Percentiles rank a stretch among this genome's conserved stretches.
Evolutionary conservation across 192 early-diverging fungal genomes (phyloP).

Genomic region (Backusella tuberculispora): DNA sequence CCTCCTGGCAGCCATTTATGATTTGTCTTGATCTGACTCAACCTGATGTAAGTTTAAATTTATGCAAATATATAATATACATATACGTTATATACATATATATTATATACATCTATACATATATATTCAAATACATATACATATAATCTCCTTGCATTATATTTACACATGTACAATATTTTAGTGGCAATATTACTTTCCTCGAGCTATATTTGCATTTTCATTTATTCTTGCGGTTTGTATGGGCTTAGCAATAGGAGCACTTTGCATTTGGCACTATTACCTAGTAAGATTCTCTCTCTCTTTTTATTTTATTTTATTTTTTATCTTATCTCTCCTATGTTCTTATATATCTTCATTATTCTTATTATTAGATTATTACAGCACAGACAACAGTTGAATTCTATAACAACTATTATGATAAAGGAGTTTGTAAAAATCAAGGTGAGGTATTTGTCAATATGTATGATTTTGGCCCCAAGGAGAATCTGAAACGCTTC

Average conservation of each 20-base stretch:
- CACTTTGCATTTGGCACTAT: constrained; percentile 59
- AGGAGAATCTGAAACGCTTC: constrained; percentile 50
- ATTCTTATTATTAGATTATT: constrained; percentile 38
- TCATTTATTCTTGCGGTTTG: constrained; percentile 53
- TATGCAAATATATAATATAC: not conserved
- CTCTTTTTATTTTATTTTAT: not conserved
- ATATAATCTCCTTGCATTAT: too few relatives aligned
- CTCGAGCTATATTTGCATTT: constrained; percentile 53
- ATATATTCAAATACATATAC: too few relatives aligned
- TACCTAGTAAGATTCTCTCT: constrained; percentile 48
- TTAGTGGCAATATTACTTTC: constrained; percentile 57
- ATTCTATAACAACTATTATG: constrained; percentile 60
- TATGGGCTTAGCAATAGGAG: constrained; percentile 55
- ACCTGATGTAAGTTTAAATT: constrained; percentile 37
- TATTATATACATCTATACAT: too few relatives aligned
- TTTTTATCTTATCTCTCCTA: not conserved
- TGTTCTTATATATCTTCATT: not conserved
- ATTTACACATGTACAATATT: not conserved
- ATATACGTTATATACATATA: too few relatives aligned
- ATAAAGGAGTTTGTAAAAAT: constrained; percentile 48
- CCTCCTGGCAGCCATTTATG: constrained; percentile 52
- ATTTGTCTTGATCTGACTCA: constrained; percentile 45
- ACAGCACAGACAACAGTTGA: constrained; percentile 64
- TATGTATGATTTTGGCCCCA: constrained; percentile 50
- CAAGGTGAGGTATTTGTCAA: constrained; percentile 52